Evolutionary conservation across 768 basidiomycete species (phyloP).

Genomic region (Tulasnella sp.): DNA sequence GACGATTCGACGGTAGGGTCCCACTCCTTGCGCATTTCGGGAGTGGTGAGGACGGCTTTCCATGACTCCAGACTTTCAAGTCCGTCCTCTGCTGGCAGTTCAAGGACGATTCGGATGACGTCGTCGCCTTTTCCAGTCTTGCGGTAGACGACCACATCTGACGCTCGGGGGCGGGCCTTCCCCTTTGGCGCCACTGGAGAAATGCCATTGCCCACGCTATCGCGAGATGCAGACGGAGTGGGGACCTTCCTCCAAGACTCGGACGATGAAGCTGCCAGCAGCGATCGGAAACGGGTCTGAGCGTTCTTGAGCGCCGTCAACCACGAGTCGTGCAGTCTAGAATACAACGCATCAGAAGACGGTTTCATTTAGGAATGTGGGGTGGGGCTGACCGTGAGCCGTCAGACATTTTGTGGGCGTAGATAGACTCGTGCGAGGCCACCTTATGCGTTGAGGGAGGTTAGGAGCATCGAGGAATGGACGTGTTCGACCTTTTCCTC

Average conservation of each 20-base stretch:
- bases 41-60: conserved; percentile 71
- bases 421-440: not conserved
- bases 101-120: conserved; percentile 70
- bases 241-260: conserved; percentile 73
- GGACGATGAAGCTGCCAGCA: conserved; percentile 57
- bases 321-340: conserved; percentile 74
- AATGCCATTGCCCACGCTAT: conserved; percentile 7
- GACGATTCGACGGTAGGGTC: conserved; percentile 86
- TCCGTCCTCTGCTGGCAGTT: conserved; percentile 41
- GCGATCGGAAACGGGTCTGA: conserved; percentile 62
- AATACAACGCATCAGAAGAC: not conserved
- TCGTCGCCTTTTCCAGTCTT: conserved; percentile 57
- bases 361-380: not conserved
- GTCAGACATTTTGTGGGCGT: conserved; percentile 1
- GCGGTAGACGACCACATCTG: conserved; percentile 72
- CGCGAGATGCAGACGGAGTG: conserved; percentile 22
- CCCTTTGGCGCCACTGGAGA: conserved; percentile 39
- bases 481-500: not conserved
- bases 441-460: not conserved
- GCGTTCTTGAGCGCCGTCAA: conserved; percentile 60
- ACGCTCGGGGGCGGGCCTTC: conserved; percentile 39
- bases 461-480: not conserved
- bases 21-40: conserved; percentile 83
- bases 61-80: conserved; percentile 55
- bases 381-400: not conserved